phyloP scores from a whole-genome alignment of 108 stramenopile species.

The Aurantiochytrium sp. region DNA sequence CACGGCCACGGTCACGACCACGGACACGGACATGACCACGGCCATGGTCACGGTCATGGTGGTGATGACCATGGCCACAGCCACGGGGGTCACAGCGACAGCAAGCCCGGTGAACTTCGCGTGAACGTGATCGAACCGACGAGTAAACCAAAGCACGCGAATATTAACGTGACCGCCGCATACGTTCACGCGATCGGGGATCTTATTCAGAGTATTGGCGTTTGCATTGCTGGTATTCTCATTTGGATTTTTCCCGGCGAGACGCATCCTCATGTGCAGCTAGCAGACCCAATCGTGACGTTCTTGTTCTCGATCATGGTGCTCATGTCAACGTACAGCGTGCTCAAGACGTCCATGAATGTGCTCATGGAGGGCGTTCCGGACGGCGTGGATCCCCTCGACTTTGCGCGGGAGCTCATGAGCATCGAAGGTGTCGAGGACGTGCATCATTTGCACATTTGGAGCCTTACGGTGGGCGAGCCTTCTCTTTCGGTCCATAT shows the following conservation, averaged over 20 bases:
- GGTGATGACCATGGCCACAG: slow-evolving; percentile 27
- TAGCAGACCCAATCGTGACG: slow-evolving; percentile 83
- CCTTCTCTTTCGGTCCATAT: not conserved
- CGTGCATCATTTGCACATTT: slow-evolving; percentile 84
- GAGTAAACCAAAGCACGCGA: not conserved
- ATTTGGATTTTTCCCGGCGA: slow-evolving; percentile 71
- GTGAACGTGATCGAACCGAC: not conserved
- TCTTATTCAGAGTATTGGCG: slow-evolving; percentile 78
- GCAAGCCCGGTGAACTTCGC: slow-evolving; percentile 30
- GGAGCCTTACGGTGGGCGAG: slow-evolving; percentile 61
- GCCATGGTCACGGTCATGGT: not conserved
- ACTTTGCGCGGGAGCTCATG: slow-evolving; percentile 52
- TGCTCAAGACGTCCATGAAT: slow-evolving; percentile 55
- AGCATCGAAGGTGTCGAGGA: slow-evolving; percentile 55
- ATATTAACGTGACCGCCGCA: slow-evolving; percentile 81
- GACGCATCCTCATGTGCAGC: slow-evolving; percentile 41
- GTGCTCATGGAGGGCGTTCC: slow-evolving; percentile 86
- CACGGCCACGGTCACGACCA: slow-evolving; percentile 19
- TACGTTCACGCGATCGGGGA: slow-evolving; percentile 87
- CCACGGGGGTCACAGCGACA: slow-evolving; percentile 25
- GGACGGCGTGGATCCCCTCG: slow-evolving; percentile 55
- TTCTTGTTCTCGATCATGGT: slow-evolving; percentile 79
- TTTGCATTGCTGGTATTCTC: slow-evolving; percentile 74
- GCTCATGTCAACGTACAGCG: slow-evolving; percentile 65
- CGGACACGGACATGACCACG: not conserved